Conservation (phyloP, 441 rosid genomes). For the Corymbia calophylla region DNA sequence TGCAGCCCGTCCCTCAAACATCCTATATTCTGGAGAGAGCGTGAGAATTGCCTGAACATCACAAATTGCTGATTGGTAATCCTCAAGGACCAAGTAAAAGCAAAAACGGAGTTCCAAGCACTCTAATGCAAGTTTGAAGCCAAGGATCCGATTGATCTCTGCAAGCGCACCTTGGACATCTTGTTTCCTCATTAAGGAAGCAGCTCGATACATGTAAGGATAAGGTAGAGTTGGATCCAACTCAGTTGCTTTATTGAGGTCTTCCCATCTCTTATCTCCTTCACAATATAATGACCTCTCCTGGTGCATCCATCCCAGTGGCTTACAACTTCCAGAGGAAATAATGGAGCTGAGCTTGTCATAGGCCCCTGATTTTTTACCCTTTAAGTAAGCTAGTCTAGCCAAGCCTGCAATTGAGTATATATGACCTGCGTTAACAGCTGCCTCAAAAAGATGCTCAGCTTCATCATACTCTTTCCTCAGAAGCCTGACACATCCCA, state of each 20-base stretch:
- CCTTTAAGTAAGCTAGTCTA: slow-evolving; percentile 56
- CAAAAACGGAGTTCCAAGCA: slow-evolving; percentile 95
- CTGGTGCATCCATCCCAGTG: slow-evolving; percentile 94
- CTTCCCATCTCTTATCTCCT: slow-evolving; percentile 67
- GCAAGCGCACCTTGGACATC: slow-evolving; percentile 72
- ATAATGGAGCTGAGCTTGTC: slow-evolving; percentile 80
- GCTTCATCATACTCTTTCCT: slow-evolving; percentile 87
- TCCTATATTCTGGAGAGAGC: slow-evolving; percentile 72
- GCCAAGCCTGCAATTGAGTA: slow-evolving; percentile 87
- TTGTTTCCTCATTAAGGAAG: slow-evolving; percentile 70
- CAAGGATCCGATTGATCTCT: slow-evolving; percentile 81
- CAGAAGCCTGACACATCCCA: slow-evolving; percentile 77
- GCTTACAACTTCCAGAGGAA: slow-evolving; percentile 38
- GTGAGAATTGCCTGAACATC: slow-evolving; percentile 97
- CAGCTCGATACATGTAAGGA: slow-evolving; percentile 94
- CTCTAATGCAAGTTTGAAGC: slow-evolving; percentile 87
- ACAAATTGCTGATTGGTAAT: slow-evolving; percentile 73
- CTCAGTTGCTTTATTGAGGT: slow-evolving; percentile 79
- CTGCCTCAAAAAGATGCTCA: slow-evolving; percentile 60
- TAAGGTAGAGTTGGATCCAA: slow-evolving; percentile 88
- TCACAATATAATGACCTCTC: slow-evolving; percentile 91
- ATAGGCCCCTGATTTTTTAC: slow-evolving; percentile 55
- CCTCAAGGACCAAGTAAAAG: slow-evolving; percentile 83
- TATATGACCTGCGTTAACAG: slow-evolving; percentile 62
- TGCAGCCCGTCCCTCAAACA: slow-evolving; percentile 93